Evolutionary conservation across 768 basidiomycete genomes (phyloP), one percentile per base, ranked within the genome.

Genomic region (Rhizopogon roseolus): DNA sequence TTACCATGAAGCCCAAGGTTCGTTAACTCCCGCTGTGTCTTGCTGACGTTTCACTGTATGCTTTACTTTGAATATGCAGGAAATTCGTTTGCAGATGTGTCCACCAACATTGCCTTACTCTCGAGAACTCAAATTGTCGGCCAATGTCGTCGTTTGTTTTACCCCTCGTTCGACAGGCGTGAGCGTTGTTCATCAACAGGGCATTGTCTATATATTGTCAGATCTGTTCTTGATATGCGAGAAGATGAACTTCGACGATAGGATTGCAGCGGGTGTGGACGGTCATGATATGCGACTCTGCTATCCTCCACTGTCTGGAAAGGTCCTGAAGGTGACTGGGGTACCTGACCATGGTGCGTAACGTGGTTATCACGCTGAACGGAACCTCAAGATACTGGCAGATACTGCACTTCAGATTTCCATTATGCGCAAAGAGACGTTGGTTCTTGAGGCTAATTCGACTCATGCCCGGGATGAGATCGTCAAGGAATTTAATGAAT

Each of bases 261-360:
- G 74, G 52, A 69, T 72, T 38, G 71, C 76, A 27, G 61, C 68
- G 55, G 76, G 73, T 11, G 70, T 74, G 32, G 81, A 82, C 54
- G 83, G 83, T 10, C 78, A 86, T 5, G 93, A 97, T 64, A 88
- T 96, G 86, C 91, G 85, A 84, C 75, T 99, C 43, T 83, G 86
- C 60, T 99, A 97, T 73, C 97, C 97, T 16, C 97, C 97, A 5
- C 74, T 99, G 34, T 88, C 97, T 11, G 96, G 94, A 5, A 98
- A 96, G 66, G 94, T 97, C 62, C 76, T 99, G 51, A 79, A 80
- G 54, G 86, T 90, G 4, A 74, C 74, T 8, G 85, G 85, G 57
- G 75, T 81, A 4, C 73, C 75, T 53, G 84, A 77, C 36, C 78
- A 79, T 76, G 81, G 91, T 82, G 55, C 53, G 81, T 70, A 34